Percentiles rank a stretch among this genome's conserved stretches.
Conservation (phyloP, 768 basidiomycete species). For the Tricholoma terreum region DNA sequence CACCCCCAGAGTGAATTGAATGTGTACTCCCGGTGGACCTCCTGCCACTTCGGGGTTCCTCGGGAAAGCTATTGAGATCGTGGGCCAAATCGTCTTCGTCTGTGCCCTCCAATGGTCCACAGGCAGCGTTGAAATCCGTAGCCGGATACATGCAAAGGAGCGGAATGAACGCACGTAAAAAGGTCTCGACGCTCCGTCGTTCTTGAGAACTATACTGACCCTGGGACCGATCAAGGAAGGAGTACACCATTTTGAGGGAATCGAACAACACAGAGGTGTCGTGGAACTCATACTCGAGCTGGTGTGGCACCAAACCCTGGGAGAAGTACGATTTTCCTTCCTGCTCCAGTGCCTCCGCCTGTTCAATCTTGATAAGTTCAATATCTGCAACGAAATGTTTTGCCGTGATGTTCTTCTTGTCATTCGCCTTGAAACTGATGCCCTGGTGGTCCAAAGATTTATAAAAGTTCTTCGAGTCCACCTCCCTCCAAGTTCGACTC, state of each 20-base stretch:
- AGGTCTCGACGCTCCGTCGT: conserved; percentile 78
- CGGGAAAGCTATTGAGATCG: conserved; percentile 28
- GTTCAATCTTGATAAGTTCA: conserved; percentile 62
- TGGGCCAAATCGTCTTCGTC: conserved; percentile 39
- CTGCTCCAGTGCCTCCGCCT: conserved; percentile 40
- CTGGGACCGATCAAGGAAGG: conserved; percentile 86
- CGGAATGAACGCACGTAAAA: conserved; percentile 83
- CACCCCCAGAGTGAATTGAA: conserved; percentile 40
- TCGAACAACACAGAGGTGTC: conserved; percentile 85
- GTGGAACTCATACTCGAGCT: conserved; percentile 75
- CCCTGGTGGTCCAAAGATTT: conserved; percentile 97
- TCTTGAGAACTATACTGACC: conserved; percentile 72
- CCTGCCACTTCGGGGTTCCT: conserved; percentile 41
- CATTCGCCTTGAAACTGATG: conserved; percentile 90
- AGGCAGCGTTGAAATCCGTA: conserved; percentile 65
- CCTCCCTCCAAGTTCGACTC: conserved; percentile 95
- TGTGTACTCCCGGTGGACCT: conserved; percentile 43
- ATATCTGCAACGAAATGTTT: conserved; percentile 82
- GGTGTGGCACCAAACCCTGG: conserved; percentile 54
- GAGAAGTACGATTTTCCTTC: conserved; percentile 37
- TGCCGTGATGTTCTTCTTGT: conserved; percentile 88
- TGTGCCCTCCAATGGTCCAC: conserved; percentile 50
- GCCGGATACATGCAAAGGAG: conserved; percentile 69
- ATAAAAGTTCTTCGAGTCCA: conserved; percentile 97
- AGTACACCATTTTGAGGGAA: conserved; percentile 83